Base-by-base conservation (phyloP, 495 filamentous ascomycete genomes). In the Articulospora tetracladia region DNA sequence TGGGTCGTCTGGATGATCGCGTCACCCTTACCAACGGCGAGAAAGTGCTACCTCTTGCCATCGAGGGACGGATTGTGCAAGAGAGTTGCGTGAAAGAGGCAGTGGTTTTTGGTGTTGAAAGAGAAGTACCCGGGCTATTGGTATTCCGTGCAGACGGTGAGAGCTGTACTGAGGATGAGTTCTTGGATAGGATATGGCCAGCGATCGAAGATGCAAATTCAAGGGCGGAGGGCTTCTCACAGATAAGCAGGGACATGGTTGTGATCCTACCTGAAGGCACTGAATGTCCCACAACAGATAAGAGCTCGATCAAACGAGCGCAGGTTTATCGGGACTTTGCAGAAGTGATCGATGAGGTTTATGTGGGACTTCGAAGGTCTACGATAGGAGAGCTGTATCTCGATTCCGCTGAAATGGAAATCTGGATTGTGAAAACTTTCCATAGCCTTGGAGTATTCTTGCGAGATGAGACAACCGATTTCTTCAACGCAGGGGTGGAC, bases 21-120 rank as follows among this genome's bases (percentile, higher is more conserved):
- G 72, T 88, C 13, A 83, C 75, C 0, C 73, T 87, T 1, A 68
- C 78, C 13, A 88, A 84, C 59, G 84, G 85, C 1, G 83, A 88
- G 67, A 87, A 87, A 53, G 77, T 85, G 0, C 66, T 85, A 1
- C 83, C 84, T 1, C 63, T 86, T 6, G 74, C 80, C 0, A 81
- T 85, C 19, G 85, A 88, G 64, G 79, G 80, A 1, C 65, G 70
- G 2, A 80, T 86, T 39, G 76, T 79, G 57, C 74, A 84, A 44
- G 70, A 83, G 55, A 63, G 70, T 11, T 55, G 78, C 1, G 67
- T 86, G 8, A 69, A 74, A 34, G 83, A 86, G 46, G 77, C 74
- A 19, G 74, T 80, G 13, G 71, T 85, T 0, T 76, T 84, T 60
- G 82, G 70, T 22, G 55, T 62, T 56, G 69, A 68, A 49, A 59